These are phyloP conservation scores for Setaria italica DNA, from an alignment of 202 grass and related monocot species.

Conservation along the genomic window DNA sequence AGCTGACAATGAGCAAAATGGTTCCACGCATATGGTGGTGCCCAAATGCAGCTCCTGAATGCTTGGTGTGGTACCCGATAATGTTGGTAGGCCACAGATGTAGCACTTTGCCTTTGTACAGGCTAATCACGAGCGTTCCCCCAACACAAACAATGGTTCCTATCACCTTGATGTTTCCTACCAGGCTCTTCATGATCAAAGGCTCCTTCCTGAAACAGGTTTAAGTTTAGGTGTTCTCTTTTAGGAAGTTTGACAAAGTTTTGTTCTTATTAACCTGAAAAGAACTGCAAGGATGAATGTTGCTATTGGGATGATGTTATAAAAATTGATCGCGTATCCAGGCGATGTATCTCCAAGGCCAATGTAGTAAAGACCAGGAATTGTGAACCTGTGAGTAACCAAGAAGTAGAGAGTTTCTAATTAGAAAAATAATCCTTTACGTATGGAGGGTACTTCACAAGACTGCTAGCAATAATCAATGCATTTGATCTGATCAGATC, in stretches of 20 bases:
- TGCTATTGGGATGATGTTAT: constrained; percentile 52
- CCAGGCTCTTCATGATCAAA: constrained; percentile 38
- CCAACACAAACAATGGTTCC: constrained; percentile 50
- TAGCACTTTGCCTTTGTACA: constrained; percentile 53
- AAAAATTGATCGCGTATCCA: constrained; percentile 57
- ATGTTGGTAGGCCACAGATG: constrained; percentile 57
- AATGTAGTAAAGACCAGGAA: constrained; percentile 58
- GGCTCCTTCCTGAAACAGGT: constrained; percentile 43
- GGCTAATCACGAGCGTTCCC: constrained; percentile 52
- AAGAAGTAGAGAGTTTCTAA: neutral
- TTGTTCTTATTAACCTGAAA: constrained; percentile 40
- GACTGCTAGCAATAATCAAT: neutral
- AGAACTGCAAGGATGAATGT: constrained; percentile 49
- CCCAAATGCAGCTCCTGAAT: constrained; percentile 25
- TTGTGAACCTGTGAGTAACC: constrained; percentile 41
- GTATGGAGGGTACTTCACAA: neutral
- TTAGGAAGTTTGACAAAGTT: neutral
- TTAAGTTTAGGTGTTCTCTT: neutral
- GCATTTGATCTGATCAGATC: neutral
- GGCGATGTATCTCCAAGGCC: constrained; percentile 54
- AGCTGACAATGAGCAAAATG: constrained; percentile 39
- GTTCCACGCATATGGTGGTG: constrained; percentile 55
- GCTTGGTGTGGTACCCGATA: constrained; percentile 42
- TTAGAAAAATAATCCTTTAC: neutral
- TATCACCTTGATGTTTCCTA: constrained; percentile 50